Evolutionary conservation across 495 filamentous ascomycete genomes (phyloP), one percentile per base, ranked within the genome.

Genomic region (Penicillium cinerascens): DNA sequence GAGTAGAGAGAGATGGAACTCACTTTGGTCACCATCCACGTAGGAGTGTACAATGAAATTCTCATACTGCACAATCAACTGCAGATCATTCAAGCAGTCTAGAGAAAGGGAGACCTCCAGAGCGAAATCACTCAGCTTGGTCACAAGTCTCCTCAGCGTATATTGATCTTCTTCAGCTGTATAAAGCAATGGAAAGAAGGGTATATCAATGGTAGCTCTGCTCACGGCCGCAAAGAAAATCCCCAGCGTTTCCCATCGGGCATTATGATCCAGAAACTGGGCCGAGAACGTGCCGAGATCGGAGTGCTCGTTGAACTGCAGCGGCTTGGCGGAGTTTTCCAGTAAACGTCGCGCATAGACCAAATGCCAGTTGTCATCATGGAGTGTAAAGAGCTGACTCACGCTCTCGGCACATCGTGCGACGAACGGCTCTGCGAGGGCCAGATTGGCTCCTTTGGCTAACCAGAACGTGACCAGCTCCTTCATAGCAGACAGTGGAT

Each of bases 21-120:
- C 50, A 76, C 73, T 75, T 49, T 76, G 72, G 44, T 75, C 73
- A 23, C 73, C 73, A 49, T 75, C 68, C n/a, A 74, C 65, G 37
- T 69, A 64, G 0, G 72, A 75, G 46, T 74, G 72, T 1, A 75
- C 58, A 36, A 76, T 75, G 18, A 75, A 74, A 37, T 75, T 76
- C 47, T 76, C 73, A 41, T 75, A 76, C 44, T 75, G 72, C 17
- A 74, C 51, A 15, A 74, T 62, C 11, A 76, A 55, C 37, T 74
- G 71, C n/a, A 76, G 45, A 42, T 75, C 72, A 55, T 76, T 76
- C 27, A 76, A 46, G 41, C 68, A 72, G 42, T 76, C 73, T 22
- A 76, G 46, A 7, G 73, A 73, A 8, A 75, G 63, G 1, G 63
- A 64, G 15, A 72, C 67, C 27, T 75, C 69, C 46, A 75, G 27